phyloP scores from a whole-genome alignment of 352 stramenopile species.

The Pythium diclinum region DNA sequence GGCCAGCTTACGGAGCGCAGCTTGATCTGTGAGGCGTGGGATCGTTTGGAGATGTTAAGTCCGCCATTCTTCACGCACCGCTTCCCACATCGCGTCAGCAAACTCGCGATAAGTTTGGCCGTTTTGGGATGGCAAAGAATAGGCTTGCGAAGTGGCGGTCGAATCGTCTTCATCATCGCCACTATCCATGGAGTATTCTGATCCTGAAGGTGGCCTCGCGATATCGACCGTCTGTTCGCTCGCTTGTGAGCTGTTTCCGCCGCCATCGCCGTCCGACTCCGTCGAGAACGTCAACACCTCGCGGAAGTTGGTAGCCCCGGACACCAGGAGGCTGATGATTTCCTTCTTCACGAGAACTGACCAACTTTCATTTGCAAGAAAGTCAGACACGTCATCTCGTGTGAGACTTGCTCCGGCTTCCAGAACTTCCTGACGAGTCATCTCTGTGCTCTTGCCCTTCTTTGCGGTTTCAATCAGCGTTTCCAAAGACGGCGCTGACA shows the following conservation, averaged over 20 bases:
- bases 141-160: too few relatives aligned
- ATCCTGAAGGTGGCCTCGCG: too few relatives aligned
- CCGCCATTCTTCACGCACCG: background rate
- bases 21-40: too few relatives aligned
- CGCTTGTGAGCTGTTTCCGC: too few relatives aligned
- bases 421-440: too few relatives aligned
- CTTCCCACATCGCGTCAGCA: background rate
- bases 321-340: background rate
- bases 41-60: too few relatives aligned
- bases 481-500: too few relatives aligned
- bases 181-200: background rate
- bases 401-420: too few relatives aligned
- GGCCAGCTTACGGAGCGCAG: background rate
- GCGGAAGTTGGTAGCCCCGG: background rate
- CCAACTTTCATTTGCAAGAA: background rate
- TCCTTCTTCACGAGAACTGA: background rate
- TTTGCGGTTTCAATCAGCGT: too few relatives aligned
- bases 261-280: background rate
- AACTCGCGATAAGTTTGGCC: background rate
- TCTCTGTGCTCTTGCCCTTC: too few relatives aligned
- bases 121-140: too few relatives aligned
- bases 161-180: background rate
- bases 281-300: background rate
- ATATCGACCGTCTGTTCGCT: too few relatives aligned
- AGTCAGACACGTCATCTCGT: background rate